Evolutionary conservation across 2,329 filamentous ascomycete genomes (phyloP).

Genomic region (Trichoderma semiorbis): DNA sequence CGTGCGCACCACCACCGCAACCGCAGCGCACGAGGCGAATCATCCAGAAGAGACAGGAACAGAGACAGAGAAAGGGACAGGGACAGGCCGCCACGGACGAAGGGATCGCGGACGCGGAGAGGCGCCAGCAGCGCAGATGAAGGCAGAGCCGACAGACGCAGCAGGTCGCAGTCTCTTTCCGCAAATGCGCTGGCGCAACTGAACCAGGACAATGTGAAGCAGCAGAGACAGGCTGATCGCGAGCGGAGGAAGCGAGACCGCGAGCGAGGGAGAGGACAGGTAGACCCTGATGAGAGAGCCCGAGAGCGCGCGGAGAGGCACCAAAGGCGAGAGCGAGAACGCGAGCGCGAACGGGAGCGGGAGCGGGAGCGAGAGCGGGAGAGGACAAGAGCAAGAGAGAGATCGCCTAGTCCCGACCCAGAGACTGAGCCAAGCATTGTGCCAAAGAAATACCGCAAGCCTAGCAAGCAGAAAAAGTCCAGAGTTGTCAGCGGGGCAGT

Average conservation of each 20-base stretch:
- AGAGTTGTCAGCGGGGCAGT: slow-evolving; percentile 68
- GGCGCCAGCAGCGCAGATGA: slow-evolving; percentile 35
- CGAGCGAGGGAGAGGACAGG: background rate
- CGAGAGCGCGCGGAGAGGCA: slow-evolving; percentile 19
- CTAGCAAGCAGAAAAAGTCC: slow-evolving; percentile 44
- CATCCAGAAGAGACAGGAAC: slow-evolving; percentile 28
- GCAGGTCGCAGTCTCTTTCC: slow-evolving; percentile 36
- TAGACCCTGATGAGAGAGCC: slow-evolving; percentile 20
- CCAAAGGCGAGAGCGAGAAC: slow-evolving; percentile 19
- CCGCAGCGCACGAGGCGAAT: slow-evolving; percentile 30
- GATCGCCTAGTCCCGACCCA: slow-evolving; percentile 19
- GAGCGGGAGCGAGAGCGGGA: slow-evolving; percentile 24
- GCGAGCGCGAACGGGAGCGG: slow-evolving; percentile 24
- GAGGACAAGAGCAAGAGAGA: slow-evolving; percentile 23
- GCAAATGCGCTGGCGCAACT: slow-evolving; percentile 62
- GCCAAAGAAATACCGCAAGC: slow-evolving; percentile 34
- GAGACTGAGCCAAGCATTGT: slow-evolving; percentile 22
- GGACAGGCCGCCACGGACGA: slow-evolving; percentile 38
- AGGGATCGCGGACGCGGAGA: slow-evolving; percentile 32
- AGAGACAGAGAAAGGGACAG: slow-evolving; percentile 27
- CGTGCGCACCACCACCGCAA: slow-evolving; percentile 30
- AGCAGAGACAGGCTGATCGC: slow-evolving; percentile 46
- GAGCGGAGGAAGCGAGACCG: slow-evolving; percentile 20
- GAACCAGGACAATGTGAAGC: slow-evolving; percentile 54
- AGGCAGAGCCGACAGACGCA: slow-evolving; percentile 26